A percentile compares a stretch with the other conserved stretches of the same genome.
Conservation (phyloP, 2,329 filamentous ascomycete species). For the Ophiosphaerella korrae region DNA sequence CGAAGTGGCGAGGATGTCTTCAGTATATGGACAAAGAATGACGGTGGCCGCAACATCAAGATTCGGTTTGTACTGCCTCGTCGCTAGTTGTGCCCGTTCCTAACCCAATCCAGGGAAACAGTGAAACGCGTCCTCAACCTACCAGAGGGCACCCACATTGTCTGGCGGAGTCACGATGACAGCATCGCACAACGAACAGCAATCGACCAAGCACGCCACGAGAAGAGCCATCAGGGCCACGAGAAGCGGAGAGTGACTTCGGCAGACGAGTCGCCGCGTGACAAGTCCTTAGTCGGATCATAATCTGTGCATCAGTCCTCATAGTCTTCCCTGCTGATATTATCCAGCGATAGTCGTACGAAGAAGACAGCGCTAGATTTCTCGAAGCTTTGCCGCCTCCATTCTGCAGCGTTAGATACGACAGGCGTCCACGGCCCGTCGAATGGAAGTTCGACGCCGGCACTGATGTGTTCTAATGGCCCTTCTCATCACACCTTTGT, state of each 20-base stretch:
- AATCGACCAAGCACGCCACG: conserved; percentile 88
- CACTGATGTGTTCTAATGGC: no score
- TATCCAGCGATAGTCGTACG: not conserved
- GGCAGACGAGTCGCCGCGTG: conserved; percentile 41
- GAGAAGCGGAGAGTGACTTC: conserved; percentile 53
- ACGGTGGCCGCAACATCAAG: conserved; percentile 91
- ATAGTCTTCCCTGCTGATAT: conserved; percentile 13
- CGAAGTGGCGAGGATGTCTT: conserved; percentile 95
- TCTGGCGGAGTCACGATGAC: conserved; percentile 95
- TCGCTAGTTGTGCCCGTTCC: conserved; percentile 3
- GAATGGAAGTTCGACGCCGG: no score
- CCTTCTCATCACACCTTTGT: no score
- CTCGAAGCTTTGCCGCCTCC: no score
- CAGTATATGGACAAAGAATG: conserved; percentile 95
- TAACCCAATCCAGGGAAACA: conserved; percentile 70
- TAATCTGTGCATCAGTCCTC: conserved; percentile 18
- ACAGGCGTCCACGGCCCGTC: no score
- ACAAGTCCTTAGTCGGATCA: conserved; percentile 34
- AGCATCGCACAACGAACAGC: conserved; percentile 91
- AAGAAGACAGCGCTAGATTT: no score
- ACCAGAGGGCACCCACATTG: conserved; percentile 84
- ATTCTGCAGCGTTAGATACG: no score
- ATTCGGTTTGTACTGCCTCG: conserved; percentile 71
- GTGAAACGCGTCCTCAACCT: conserved; percentile 90
- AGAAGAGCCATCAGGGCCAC: conserved; percentile 63